Base-by-base conservation (phyloP, 1,284 basidiomycete genomes). In the Ceratobasidium sp. region DNA sequence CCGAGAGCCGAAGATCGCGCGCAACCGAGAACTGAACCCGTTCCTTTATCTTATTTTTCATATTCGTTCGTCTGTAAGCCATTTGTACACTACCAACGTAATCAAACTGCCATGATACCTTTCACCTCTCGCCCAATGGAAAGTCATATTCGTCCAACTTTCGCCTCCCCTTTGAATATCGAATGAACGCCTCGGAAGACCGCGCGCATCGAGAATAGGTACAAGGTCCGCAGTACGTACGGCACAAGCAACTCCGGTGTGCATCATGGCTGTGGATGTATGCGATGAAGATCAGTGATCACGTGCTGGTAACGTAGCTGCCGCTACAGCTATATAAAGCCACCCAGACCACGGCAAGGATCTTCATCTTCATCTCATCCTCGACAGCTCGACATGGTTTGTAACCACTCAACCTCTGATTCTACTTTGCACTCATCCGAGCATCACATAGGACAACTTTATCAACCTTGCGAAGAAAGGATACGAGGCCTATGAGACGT, bases 381-480 rank as follows among this genome's bases (percentile, higher is more conserved):
- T 68, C 32, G 34, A 66, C 17, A 66, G 29, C 15, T 29, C n/a
- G 51, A 11, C n/a, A 68, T 68, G 66, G 66, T 68, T 32, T 15
- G 51, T 34, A 54, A 22, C 25, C 32, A 15, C 25, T 9, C 19
- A 51, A 5, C n/a, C n/a, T 51, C 49, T 51, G 25, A 6, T 46
- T 40, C 19, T 11, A 51, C n/a, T 51, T n/a, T 44, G 19, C 34
- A 8, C n/a, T 29, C 40, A 32, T 54, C 8, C 11, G n/a, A 8
- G 8, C 40, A 52, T n/a, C 46, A 25, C 29, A 37, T 67, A 92
- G 92, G 90, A 92, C 76, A 86, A 81, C 76, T 87, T 93, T 78
- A 86, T 92, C 51, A 89, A 88, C 79, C 82, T 94, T 79, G 92
- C 91, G 15, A 91, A 92, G 83, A 82, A 92, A 82, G 89, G 90